Base-by-base conservation (phyloP, 176 grass and related monocot species). In the Carex scoparia region DNA sequence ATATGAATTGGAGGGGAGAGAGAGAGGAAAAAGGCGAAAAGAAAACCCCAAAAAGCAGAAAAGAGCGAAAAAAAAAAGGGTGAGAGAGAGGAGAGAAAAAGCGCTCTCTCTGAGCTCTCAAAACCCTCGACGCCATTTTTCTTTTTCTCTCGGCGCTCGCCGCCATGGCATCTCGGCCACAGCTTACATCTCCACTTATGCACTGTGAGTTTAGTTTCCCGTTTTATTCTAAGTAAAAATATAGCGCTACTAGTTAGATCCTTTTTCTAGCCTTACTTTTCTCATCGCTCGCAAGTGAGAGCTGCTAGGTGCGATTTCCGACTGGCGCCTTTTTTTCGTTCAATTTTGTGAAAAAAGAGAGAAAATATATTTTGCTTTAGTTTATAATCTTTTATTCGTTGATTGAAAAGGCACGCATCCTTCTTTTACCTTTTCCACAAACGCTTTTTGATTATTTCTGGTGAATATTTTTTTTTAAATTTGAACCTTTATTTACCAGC, bases 91-190 rank as follows among this genome's bases (percentile, higher is more conserved):
- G 32, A 18, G 28, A 54, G 48, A 77, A 79, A 79, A 81, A 32
- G 31, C 53, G 31, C 35, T 62, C 32, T 63, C 32, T 63, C 79
- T 33, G 16, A 30, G 55, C 55, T 64, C 79, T 63, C 79, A 63
- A 81, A 81, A 81, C 79, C 79, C 79, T 81, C 58, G 79, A 64
- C 79, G 15, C 57, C 79, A 63, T 81, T 81, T 81, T 46, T 81
- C 55, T 79, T 37, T 3, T 5, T 81, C 54, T 61, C 79, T 81
- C 58, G 79, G 79, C 79, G 55, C 4, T 16, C 79, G 79, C 79
- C 79, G 79, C 79, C 79, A 72, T 72, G 69, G 79, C 79, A 57
- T 46, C 79, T 57, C 58, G 32, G 57, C 56, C 57, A 12, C 79
- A 61, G 8, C 57, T 48, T 14, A 58, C 75, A 31, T 81, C 57